Evolutionary conservation across 106 monocot genomes (phyloP), one percentile per base, ranked within the genome.

Genomic region (Dendrobium officinale): DNA sequence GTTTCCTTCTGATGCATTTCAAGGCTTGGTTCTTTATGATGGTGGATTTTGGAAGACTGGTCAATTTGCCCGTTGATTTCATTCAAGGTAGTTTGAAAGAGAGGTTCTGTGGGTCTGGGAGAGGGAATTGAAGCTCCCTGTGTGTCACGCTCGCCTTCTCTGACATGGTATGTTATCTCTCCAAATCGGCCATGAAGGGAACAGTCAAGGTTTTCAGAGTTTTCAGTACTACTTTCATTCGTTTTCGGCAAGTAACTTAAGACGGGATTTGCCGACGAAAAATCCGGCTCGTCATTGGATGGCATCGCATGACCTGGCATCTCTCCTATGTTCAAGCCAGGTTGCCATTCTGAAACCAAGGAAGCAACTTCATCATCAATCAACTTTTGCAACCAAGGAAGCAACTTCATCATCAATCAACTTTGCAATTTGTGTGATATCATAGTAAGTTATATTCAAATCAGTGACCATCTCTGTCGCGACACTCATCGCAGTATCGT

Each of bases 401-500:
- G 82, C 73, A 10, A 89, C 80, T 74, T 89, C 86, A 2, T 74
- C 74, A 58, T 86, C 86, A 2, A 89, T 89, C 86, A 89, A 84
- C 42, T 85, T 77, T 24, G 86, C 86, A 49, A 89, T 89, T 42
- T 55, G 79, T 27, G 77, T 89, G 2, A 82, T 84, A 15, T 86
- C 84, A 24, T 86, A 58, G 33, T 89, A 82, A 10, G 77, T 80
- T 51, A 89, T 82, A 67, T 86, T 82, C 79, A 89, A 55, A 68
- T 84, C 86, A 16, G 56, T 81, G 55, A 89, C 79, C 89, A 89
- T 89, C 67, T 89, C 89, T 3, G 84, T 78, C 18, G 86, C 89
- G 41, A 89, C 89, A 42, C 86, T 84, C 9, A 89, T 66, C 80
- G 89, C 89, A 3, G 86, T 89, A 43, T 89, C 89, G 18, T 81